These are phyloP conservation scores for Inga laurina DNA, from an alignment of 306 rosid genomes.

Conservation along the genomic window DNA sequence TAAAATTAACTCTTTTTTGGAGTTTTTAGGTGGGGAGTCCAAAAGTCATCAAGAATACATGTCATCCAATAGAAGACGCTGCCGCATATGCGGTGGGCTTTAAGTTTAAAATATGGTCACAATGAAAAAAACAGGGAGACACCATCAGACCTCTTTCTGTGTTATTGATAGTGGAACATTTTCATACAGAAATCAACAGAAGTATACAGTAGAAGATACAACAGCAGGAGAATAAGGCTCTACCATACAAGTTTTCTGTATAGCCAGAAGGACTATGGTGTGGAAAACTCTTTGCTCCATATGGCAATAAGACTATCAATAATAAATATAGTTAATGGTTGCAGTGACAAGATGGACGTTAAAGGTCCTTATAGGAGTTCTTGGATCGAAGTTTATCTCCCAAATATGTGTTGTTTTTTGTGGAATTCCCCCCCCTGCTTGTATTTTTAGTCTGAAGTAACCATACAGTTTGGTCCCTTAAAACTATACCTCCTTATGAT, in stretches of 20 bases:
- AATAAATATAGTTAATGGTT: not conserved
- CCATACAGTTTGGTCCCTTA: not conserved
- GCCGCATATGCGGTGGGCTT: not conserved
- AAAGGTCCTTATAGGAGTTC: not conserved
- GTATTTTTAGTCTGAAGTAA: not conserved
- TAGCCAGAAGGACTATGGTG: not conserved
- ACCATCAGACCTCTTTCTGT: not conserved
- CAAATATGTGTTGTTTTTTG: not conserved
- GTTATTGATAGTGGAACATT: not conserved
- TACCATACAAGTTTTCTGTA: not conserved
- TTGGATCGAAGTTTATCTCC: not conserved
- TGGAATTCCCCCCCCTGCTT: not conserved
- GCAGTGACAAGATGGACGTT: not conserved
- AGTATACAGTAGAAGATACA: not conserved
- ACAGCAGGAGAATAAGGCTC: not conserved
- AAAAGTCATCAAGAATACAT: not conserved
- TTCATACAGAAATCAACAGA: not conserved
- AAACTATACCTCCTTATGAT: not conserved
- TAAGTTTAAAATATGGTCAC: not conserved
- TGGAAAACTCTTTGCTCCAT: not conserved
- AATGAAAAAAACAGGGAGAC: not conserved
- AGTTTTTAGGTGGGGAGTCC: not conserved
- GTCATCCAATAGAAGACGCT: not conserved
- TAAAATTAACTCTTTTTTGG: not conserved
- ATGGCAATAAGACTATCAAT: not conserved